Percentiles rank a stretch among this genome's conserved stretches.
These are phyloP conservation scores for Brachypodium distachyon DNA, from an alignment of 202 grass and related monocot species.

Conservation along the genomic window DNA sequence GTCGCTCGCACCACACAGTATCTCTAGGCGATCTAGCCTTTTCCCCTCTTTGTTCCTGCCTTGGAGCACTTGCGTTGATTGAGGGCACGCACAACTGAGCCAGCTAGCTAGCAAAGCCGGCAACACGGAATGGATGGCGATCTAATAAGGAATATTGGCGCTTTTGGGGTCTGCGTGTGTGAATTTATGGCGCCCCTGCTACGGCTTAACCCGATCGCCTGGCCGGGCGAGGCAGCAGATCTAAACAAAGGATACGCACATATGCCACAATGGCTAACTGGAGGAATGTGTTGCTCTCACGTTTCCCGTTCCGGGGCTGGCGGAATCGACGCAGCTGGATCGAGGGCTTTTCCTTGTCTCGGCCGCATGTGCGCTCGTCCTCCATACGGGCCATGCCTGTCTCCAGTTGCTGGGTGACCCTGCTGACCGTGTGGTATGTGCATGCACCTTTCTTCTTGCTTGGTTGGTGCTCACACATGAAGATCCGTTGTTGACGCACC, in stretches of 20 bases:
- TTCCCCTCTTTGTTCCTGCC: conserved; percentile 13
- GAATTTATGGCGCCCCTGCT: neutral
- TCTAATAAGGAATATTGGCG: conserved; percentile 5
- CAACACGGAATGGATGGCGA: neutral
- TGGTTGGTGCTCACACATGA: neutral
- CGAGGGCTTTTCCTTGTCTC: neutral
- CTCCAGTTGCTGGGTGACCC: neutral
- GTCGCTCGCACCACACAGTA: neutral
- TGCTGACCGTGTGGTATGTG: neutral
- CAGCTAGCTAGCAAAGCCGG: neutral
- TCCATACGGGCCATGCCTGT: neutral
- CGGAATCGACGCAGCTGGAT: neutral
- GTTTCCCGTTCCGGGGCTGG: conserved; percentile 24
- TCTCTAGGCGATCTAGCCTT: conserved; percentile 37
- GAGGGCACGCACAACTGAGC: neutral
- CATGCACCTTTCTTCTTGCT: no score
- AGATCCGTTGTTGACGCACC: neutral
- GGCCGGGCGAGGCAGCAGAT: neutral
- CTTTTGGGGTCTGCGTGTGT: neutral
- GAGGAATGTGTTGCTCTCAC: conserved; percentile 4
- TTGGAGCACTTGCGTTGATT: conserved; percentile 18
- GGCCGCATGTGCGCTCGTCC: neutral
- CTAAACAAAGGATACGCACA: neutral
- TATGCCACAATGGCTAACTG: neutral
- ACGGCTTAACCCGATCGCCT: neutral